These are phyloP conservation scores for Colletotrichum sublineola DNA, from an alignment of 2,329 filamentous ascomycete genomes.

Conservation along the genomic window DNA sequence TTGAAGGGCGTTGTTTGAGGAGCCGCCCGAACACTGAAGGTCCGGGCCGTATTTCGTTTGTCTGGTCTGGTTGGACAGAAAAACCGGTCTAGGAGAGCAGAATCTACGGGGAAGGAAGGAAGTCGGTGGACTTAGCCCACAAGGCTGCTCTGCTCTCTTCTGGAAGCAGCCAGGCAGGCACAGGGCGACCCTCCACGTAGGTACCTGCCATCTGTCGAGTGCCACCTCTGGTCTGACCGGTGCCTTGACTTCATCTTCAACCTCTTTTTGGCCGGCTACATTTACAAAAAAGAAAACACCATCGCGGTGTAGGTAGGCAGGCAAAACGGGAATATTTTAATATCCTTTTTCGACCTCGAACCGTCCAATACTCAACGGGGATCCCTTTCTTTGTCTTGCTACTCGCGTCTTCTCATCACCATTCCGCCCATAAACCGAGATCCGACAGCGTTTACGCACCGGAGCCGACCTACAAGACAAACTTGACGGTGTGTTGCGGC, in stretches of 20 bases:
- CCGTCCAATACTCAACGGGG: background rate
- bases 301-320: background rate
- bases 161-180: constrained; percentile 3
- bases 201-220: constrained; percentile 1
- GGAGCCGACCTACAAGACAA: background rate
- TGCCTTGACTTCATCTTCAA: background rate
- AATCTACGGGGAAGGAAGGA: background rate
- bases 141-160: background rate
- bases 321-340: background rate
- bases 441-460: background rate
- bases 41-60: background rate
- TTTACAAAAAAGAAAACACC: background rate
- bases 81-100: background rate
- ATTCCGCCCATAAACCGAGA: background rate
- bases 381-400: background rate
- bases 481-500: background rate
- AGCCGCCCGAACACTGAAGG: background rate
- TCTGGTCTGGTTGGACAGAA: background rate
- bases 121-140: background rate
- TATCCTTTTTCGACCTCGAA: background rate
- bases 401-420: background rate
- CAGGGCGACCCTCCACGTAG: background rate
- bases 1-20: background rate
- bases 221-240: background rate
- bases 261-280: background rate